phyloP scores from a whole-genome alignment of 1,139 yeast genomes.

The Blastobotrys capitulatus region DNA sequence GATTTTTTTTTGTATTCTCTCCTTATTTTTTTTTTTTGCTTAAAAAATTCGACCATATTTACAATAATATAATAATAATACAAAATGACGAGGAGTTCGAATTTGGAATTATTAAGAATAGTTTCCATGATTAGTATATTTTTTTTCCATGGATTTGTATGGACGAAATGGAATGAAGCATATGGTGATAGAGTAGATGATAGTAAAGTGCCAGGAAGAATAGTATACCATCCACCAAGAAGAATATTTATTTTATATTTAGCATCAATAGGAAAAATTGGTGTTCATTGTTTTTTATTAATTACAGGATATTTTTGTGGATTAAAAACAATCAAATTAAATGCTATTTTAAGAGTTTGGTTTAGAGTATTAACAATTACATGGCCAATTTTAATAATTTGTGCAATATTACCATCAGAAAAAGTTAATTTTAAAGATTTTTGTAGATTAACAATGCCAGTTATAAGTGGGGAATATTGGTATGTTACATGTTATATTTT shows the following conservation, averaged over 20 bases:
- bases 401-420: not conserved
- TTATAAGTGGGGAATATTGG: conserved; percentile 2
- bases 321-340: not conserved
- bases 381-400: not conserved
- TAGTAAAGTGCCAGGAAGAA: not conserved
- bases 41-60: too few species aligned
- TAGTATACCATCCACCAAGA: conserved; percentile 2
- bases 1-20: too few species aligned
- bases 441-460: not conserved
- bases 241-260: not conserved
- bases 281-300: conserved; percentile 12
- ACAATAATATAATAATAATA: too few species aligned
- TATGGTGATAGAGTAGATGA: not conserved
- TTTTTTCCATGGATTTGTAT: conserved; percentile 8
- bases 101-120: conserved; percentile 14
- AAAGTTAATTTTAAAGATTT: not conserved
- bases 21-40: too few species aligned
- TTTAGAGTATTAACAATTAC: not conserved
- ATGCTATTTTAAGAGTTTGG: conserved; percentile 2
- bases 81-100: conserved; percentile 9
- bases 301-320: conserved; percentile 11
- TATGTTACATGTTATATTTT: conserved; percentile 1
- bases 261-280: conserved; percentile 8
- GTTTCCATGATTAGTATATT: conserved; percentile 14
- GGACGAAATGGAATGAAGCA: conserved; percentile 9